Evolutionary conservation across 257 asterid genomes (phyloP), one percentile per base, ranked within the genome.

Genomic region (Petunia secreta): DNA sequence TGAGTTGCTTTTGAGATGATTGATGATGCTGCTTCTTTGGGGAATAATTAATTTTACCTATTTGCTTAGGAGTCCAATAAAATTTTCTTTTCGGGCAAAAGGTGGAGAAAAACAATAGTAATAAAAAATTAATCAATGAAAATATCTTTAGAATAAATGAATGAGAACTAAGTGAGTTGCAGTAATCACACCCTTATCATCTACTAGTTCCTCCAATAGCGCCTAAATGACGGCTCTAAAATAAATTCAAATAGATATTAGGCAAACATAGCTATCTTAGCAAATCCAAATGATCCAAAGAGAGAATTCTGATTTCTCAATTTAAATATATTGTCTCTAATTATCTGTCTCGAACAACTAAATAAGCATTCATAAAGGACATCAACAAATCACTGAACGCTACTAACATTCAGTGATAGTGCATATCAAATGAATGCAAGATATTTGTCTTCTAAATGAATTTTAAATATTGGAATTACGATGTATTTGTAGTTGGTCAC

Each of bases 1-100:
- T 69, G 60, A 71, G 25, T 50, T 71, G 25, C 5, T 71, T 25
- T 71, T 25, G 62, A 71, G 44, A 50, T 71, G 34, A 71, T 71
- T 71, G 6, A 38, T 1, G 13, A 15, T 48, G 57, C 13, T 52
- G 15, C 15, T 52, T 52, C 11, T 8, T 8, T 2, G 57, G 57
- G 1, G 5, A 11, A 48, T 71, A 48, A 48, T 11, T 39, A 10
- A 43, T 50, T 48, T 11, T 50, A 25, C 54, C 62, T 1, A 71
- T 34, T 71, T 71, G 62, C 77, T 48, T 10, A 71, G 13, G 62
- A 50, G 13, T 48, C 11, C 34, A 71, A 0, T 25, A 6, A 1
- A 48, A 43, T 8, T 46, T 1, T 46, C 9, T 46, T 68, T 44
- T 15, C 41, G 16, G 40, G 16, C 76, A 68, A 68, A 68, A 67